These are phyloP conservation scores for Leucaena leucocephala DNA, from an alignment of 306 rosid genomes.

Conservation along the genomic window DNA sequence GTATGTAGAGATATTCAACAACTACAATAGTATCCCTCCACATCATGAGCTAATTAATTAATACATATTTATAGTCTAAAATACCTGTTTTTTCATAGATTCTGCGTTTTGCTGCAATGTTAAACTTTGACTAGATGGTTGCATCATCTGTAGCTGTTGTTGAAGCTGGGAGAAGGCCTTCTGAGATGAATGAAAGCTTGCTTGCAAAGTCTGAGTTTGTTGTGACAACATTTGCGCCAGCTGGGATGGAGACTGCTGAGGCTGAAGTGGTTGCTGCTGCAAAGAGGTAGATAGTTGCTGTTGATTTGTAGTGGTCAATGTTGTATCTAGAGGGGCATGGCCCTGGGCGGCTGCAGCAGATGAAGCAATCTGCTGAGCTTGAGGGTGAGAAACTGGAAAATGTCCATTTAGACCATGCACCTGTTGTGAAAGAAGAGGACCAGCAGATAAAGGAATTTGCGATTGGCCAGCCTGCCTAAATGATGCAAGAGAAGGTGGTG, in stretches of 20 bases:
- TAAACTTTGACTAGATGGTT: constrained; percentile 72
- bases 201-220: constrained; percentile 87
- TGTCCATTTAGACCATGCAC: constrained; percentile 56
- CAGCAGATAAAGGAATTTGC: constrained; percentile 60
- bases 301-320: constrained; percentile 50
- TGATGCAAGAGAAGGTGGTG: constrained; percentile 50
- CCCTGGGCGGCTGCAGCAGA: constrained; percentile 52
- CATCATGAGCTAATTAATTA: background rate
- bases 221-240: constrained; percentile 93
- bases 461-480: constrained; percentile 65
- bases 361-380: constrained; percentile 54
- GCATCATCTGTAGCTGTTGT: constrained; percentile 81
- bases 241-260: constrained; percentile 82
- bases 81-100: constrained; percentile 73
- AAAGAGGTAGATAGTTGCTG: constrained; percentile 54
- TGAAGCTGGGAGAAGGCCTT: constrained; percentile 96
- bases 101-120: constrained; percentile 63
- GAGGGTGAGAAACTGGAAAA: constrained; percentile 66
- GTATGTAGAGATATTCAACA: constrained; percentile 6
- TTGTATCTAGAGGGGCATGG: constrained; percentile 52
- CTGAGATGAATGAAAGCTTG: constrained; percentile 94
- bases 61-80: background rate
- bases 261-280: constrained; percentile 62
- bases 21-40: background rate
- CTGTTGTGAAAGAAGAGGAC: constrained; percentile 59